Evolutionary conservation across 129 eudicot species (phyloP).

Genomic region (Chrysanthemum lavandulifolium): DNA sequence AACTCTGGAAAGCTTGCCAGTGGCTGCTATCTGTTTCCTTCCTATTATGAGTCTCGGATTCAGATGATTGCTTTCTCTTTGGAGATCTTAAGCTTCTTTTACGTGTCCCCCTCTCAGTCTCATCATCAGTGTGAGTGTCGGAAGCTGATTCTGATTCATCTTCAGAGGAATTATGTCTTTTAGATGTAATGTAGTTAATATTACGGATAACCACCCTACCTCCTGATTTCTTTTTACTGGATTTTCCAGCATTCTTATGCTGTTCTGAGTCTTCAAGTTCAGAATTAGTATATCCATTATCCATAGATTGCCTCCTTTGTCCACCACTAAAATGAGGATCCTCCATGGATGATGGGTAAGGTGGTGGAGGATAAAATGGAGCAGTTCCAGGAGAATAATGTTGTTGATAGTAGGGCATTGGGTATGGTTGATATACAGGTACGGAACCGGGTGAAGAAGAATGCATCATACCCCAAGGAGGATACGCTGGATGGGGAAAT

Average conservation of each 20-base stretch:
- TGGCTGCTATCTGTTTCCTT: constrained; percentile 57
- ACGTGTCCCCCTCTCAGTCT: constrained; percentile 13
- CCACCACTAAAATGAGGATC: constrained; percentile 38
- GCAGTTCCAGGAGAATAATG: constrained; percentile 52
- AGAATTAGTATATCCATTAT: constrained; percentile 37
- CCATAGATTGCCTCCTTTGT: constrained; percentile 53
- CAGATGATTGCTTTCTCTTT: constrained; percentile 42
- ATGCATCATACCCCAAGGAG: constrained; percentile 67
- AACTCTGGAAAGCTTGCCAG: constrained; percentile 92
- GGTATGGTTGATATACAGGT: constrained; percentile 69
- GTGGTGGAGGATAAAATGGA: constrained; percentile 59
- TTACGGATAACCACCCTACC: constrained; percentile 78
- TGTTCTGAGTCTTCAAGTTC: constrained; percentile 41
- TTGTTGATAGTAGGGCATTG: constrained; percentile 68
- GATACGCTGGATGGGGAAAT: constrained; percentile 56
- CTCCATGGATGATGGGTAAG: constrained; percentile 53
- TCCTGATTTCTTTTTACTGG: constrained; percentile 58
- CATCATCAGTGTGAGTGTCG: constrained; percentile 45
- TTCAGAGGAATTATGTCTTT: constrained; percentile 42
- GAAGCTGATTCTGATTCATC: constrained; percentile 51
- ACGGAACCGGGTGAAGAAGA: constrained; percentile 54
- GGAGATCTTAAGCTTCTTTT: constrained; percentile 36
- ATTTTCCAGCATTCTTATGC: constrained; percentile 43
- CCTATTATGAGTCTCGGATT: constrained; percentile 30
- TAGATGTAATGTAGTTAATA: constrained; percentile 67